Evolutionary conservation across 371 early-diverging fungal genomes (phyloP).

Genomic region (Mucor ambiguus): DNA sequence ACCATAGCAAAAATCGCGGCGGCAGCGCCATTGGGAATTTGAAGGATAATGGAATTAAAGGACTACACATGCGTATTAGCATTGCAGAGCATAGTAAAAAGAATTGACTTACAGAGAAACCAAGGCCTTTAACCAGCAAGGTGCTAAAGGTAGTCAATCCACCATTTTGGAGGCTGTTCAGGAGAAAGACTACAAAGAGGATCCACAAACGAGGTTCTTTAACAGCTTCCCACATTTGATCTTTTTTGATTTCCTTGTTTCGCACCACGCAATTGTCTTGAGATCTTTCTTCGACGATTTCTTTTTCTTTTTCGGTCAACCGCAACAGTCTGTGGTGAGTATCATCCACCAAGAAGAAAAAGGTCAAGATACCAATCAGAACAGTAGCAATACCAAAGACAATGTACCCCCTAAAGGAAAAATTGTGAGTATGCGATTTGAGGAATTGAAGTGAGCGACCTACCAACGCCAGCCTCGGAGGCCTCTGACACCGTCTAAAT

Average conservation of each 20-base stretch:
- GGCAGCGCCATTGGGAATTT: constrained; percentile 31
- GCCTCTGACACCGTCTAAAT: constrained; percentile 20
- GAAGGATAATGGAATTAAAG: constrained; percentile 26
- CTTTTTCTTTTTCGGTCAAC: constrained; percentile 35
- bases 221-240: constrained; percentile 36
- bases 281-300: constrained; percentile 37
- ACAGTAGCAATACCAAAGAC: constrained; percentile 39
- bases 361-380: constrained; percentile 28
- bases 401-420: constrained; percentile 34
- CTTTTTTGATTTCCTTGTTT: constrained; percentile 22
- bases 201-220: constrained; percentile 38
- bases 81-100: background rate
- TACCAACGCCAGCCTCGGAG: constrained; percentile 31
- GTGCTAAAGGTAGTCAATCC: constrained; percentile 40
- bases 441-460: background rate
- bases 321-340: constrained; percentile 26
- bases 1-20: constrained; percentile 17
- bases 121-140: constrained; percentile 34
- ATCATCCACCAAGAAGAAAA: constrained; percentile 38
- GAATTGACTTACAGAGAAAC: constrained; percentile 37
- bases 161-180: constrained; percentile 35
- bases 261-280: constrained; percentile 40
- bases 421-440: background rate
- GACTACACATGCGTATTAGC: constrained; percentile 5
- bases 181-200: constrained; percentile 18